Evolutionary conservation across 2,329 filamentous ascomycete species (phyloP).

Genomic region (Cladosporium halotolerans): DNA sequence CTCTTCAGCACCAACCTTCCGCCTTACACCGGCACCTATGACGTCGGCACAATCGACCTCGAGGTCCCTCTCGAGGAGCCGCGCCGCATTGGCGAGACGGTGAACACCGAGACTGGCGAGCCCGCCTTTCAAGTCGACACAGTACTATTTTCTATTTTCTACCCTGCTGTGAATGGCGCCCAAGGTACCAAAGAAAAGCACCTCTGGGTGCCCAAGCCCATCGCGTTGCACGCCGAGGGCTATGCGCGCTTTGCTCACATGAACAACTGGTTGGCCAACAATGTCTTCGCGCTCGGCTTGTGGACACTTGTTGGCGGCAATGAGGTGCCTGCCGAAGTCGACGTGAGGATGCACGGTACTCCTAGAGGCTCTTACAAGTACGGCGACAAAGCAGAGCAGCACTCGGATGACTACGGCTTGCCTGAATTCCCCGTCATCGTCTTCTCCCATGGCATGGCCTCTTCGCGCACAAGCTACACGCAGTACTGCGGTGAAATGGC

Average conservation of each 20-base stretch:
- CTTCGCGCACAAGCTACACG: constrained; percentile 40
- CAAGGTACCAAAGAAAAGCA: constrained; percentile 27
- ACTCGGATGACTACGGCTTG: constrained; percentile 25
- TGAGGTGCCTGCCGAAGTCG: constrained; percentile 39
- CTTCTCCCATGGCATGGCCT: constrained; percentile 44
- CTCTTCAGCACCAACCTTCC: constrained; percentile 38
- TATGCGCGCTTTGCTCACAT: constrained; percentile 39
- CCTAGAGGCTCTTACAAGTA: constrained; percentile 23
- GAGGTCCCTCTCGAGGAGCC: constrained; percentile 34
- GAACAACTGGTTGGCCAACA: constrained; percentile 31
- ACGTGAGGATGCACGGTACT: constrained; percentile 35
- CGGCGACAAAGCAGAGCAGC: constrained; percentile 21
- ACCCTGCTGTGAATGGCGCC: constrained; percentile 32
- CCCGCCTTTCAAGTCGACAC: constrained; percentile 41
- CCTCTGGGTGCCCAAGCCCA: constrained; percentile 39
- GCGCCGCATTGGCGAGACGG: constrained; percentile 31
- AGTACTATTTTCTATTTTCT: constrained; percentile 42
- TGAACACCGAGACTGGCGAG: constrained; percentile 33
- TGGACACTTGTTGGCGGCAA: constrained; percentile 38
- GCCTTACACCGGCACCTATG: constrained; percentile 36
- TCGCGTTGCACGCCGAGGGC: constrained; percentile 38
- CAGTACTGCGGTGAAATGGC: constrained; percentile 42
- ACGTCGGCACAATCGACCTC: constrained; percentile 40
- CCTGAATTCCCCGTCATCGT: constrained; percentile 37
- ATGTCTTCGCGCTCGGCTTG: constrained; percentile 35